Base-by-base conservation (phyloP, 768 basidiomycete species). In the Lyophyllum atratum region DNA sequence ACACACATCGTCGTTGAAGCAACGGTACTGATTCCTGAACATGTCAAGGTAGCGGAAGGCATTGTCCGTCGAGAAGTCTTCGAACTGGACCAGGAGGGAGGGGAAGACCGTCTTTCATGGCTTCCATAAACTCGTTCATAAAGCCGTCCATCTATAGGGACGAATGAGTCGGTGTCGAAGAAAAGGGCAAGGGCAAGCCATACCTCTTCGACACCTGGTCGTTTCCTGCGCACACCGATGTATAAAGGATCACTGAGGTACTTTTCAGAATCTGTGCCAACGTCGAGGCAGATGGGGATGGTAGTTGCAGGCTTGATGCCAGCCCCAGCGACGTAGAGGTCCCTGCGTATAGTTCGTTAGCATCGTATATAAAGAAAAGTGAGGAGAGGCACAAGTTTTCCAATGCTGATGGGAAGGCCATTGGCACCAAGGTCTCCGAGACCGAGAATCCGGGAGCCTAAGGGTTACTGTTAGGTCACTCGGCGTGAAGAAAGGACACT, bases 51-150 rank as follows among this genome's bases (percentile, higher is more conserved):
- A 89, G 46, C 81, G 75, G 77, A 91, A 92, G 2, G 90, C 90
- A 50, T 88, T 87, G 66, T 91, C 85, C 1, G 88, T 90, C 49
- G 87, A 86, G 67, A 89, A 92, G 66, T 92, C 85, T 60, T 87
- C 86, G 59, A 87, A 90, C 56, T 90, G 89, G n/a, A 91, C 80
- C 60, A 90, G 73, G 48, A 87, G 72, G 4, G 82, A 73, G 7
- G 89, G 89, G 70, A 88, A 90, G 15, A 83, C 80, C n/a, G 26
- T 82, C 79, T 42, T 72, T 70, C 77, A 88, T 84, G 9, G 86
- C 84, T 15, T 73, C 68, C 86, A 92, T 90, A 70, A 92, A 90
- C 61, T 86, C 84, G 52, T 86, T 82, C 83, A 92, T 86, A 73
- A 91, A 90, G 34, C 72, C 85, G 42, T 85, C 83, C 79, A 88